Evolutionary conservation across 495 filamentous ascomycete species (phyloP), one percentile per base, ranked within the genome.

Genomic region (Daldinia decipiens): DNA sequence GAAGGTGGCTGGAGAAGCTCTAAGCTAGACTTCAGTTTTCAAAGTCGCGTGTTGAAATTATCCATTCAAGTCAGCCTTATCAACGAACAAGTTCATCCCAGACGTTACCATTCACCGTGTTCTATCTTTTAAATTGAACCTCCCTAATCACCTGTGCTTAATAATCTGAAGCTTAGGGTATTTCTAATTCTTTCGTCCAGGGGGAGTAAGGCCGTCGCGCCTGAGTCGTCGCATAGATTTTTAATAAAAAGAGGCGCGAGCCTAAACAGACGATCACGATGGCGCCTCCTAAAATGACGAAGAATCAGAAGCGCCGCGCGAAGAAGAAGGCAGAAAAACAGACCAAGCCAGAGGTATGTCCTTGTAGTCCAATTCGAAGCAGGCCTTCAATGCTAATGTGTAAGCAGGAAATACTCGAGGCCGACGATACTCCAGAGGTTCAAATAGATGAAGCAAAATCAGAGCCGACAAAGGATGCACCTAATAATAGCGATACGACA

Each of bases 271-370:
- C 29, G 26, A 52, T 72, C 81, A 84, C 78, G 72, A 87, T 86
- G 86, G 85, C 84, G 60, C 74, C 79, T 54, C 75, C 81, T 70
- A 94, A 94, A 80, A 84, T 88, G 78, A 92, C 87, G 76, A 96
- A 94, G 81, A 95, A 96, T 74, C 91, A 94, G 79, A 86, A 93
- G 76, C 86, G 91, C 77, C 87, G 91, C 76, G 93, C 93, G 32
- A 93, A 93, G 85, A 97, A 93, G 84, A 97, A 97, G 87, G 91
- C 91, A 59, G 86, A 92, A 70, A 92, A 93, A 80, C 83, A 91
- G 79, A 76, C 82, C 45, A 83, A 87, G 68, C 74, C 84, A 54
- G 81, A 87, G 54, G 81, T 82, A 38, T 31, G 69, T 77, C 39
- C 5, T 29, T 51, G 52, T 62, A 62, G 56, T 43, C 66, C 61